These are phyloP conservation scores for Penicillium sp. DNA, from an alignment of 2,329 filamentous ascomycete genomes.

Conservation along the genomic window DNA sequence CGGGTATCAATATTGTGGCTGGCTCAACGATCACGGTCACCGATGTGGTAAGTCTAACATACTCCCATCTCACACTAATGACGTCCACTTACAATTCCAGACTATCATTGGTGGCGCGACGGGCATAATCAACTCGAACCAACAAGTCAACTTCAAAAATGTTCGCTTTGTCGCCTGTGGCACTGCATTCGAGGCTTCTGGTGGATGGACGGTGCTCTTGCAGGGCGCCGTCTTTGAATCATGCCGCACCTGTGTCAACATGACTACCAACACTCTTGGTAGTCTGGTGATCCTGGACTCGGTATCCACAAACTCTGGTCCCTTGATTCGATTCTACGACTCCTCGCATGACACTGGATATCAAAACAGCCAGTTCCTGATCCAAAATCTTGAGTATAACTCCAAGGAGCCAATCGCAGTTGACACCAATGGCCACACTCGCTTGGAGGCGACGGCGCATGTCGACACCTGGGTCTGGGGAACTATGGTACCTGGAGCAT, in stretches of 20 bases:
- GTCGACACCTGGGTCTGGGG: slow-evolving; percentile 45
- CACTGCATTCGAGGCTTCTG: slow-evolving; percentile 52
- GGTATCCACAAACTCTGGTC: slow-evolving; percentile 31
- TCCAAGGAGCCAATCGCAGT: slow-evolving; percentile 37
- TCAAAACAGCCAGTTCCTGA: slow-evolving; percentile 38
- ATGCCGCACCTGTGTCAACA: slow-evolving; percentile 38
- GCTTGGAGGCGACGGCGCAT: slow-evolving; percentile 24
- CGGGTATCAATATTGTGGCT: slow-evolving; percentile 35
- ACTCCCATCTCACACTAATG: background rate
- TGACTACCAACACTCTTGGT: slow-evolving; percentile 35
- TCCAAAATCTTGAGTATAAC: slow-evolving; percentile 36
- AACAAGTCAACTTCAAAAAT: slow-evolving; percentile 52
- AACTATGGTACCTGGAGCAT: slow-evolving; percentile 37
- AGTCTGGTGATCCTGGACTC: slow-evolving; percentile 41
- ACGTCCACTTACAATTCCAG: slow-evolving; percentile 25
- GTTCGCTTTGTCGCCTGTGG: slow-evolving; percentile 66
- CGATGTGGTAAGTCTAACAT: slow-evolving; percentile 32
- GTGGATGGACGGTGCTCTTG: slow-evolving; percentile 38
- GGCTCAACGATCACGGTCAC: slow-evolving; percentile 38
- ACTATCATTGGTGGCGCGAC: slow-evolving; percentile 36
- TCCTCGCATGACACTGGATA: slow-evolving; percentile 38
- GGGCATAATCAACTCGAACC: slow-evolving; percentile 39
- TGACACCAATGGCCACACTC: slow-evolving; percentile 33
- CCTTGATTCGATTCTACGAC: slow-evolving; percentile 35
- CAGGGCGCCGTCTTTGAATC: slow-evolving; percentile 37